Conservation (phyloP, 108 stramenopile genomes). For the Craspedostauros australis region DNA sequence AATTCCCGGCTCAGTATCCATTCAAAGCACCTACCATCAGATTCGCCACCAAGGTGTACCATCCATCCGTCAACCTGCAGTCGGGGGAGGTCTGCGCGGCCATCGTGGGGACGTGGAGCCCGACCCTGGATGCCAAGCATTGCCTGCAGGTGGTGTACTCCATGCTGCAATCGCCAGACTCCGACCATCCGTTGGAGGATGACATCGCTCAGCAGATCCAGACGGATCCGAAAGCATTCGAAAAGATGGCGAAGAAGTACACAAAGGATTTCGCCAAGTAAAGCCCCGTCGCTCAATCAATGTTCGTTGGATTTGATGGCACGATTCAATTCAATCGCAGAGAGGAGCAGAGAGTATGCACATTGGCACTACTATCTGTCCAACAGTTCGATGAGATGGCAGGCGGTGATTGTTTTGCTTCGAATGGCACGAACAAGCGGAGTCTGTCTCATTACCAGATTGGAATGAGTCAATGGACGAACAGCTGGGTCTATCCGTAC, state of each 20-base stretch:
- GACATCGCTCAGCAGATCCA: constrained; percentile 34
- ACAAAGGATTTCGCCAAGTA: constrained; percentile 58
- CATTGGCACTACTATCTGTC: too few relatives aligned
- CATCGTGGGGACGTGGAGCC: constrained; percentile 70
- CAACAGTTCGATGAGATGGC: too few relatives aligned
- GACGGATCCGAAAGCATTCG: constrained; percentile 59
- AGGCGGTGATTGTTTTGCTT: too few relatives aligned
- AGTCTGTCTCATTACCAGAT: too few relatives aligned
- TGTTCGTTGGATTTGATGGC: too few relatives aligned
- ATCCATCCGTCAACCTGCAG: constrained; percentile 74
- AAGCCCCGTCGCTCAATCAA: too few relatives aligned
- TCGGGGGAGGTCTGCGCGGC: constrained; percentile 81
- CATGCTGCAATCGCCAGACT: constrained; percentile 37
- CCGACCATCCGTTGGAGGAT: constrained; percentile 63
- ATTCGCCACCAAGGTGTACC: constrained; percentile 81
- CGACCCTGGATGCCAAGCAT: constrained; percentile 50
- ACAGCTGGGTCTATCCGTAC: too few relatives aligned
- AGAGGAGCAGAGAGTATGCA: too few relatives aligned
- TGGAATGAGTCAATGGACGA: too few relatives aligned
- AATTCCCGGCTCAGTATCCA: constrained; percentile 79
- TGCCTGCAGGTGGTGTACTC: constrained; percentile 30
- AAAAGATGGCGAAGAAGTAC: constrained; percentile 55
- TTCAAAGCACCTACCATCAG: constrained; percentile 83
- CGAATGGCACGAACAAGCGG: too few relatives aligned
- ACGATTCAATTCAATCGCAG: too few relatives aligned